Evolutionary conservation across 768 basidiomycete species (phyloP), one percentile per base, ranked within the genome.

Genomic region (Tulasnella sp.): DNA sequence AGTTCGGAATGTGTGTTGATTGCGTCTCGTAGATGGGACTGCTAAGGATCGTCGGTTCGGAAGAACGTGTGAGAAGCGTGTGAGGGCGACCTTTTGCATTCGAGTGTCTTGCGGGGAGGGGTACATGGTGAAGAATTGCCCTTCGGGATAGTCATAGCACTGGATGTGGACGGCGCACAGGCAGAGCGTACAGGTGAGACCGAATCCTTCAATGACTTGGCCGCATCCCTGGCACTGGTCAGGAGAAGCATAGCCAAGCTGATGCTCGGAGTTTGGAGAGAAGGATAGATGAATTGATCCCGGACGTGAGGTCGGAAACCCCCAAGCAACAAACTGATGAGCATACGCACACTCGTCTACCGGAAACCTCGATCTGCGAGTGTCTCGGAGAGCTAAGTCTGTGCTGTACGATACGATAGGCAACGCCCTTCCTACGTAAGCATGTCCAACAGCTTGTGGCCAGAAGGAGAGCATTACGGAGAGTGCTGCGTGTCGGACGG

Each of bases 241-340:
- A 39, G 80, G 62, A 80, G 78, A 19, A 82, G 80, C 32, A 83
- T 79, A 41, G 78, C 68, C 32, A 81, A n/a, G 17, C 8, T 59
- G 67, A 14, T 36, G 75, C 64, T 80, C 76, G 79, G 80, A 76
- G 69, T 77, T 32, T 73, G 75, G 47, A 65, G 80, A 76, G 44
- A 75, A 29, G 52, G 52, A 59, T 19, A 59, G 26, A 16, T 17
- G 9, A 75, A 12, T 67, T 76, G 72, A 72, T 41, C 41, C 44
- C 14, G 37, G 22, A 14, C 14, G 29, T 6, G 59, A 47, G 75
- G 77, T 74, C 72, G 75, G 74, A 82, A 85, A 91, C 34, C 84
- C 81, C 91, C 91, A 92, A 9, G 89, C 86, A 0, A 86, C 79
- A 76, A 92, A 91, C 74, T 90, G 86, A 77, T 91, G 90, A 2